A percentile compares a stretch with the other conserved stretches of the same genome.
phyloP scores from a whole-genome alignment of 805 yeast genomes.

The Metschnikowia matae region DNA sequence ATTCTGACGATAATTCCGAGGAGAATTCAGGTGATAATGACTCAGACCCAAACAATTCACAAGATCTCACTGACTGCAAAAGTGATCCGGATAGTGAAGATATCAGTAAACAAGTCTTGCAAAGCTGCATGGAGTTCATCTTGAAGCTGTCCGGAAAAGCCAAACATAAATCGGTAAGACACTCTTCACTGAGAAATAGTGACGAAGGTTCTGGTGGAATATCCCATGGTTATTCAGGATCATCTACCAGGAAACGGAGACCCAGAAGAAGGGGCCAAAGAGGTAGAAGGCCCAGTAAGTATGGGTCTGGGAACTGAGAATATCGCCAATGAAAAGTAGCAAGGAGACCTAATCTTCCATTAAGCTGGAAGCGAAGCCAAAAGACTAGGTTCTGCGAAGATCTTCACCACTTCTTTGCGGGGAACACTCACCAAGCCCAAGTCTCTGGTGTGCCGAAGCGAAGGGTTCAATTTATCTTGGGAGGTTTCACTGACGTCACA shows the following conservation, averaged over 20 bases:
- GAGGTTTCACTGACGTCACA: slow-evolving; percentile 34
- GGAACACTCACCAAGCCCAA: slow-evolving; percentile 28
- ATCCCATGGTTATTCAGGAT: neutral
- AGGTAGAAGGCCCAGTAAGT: neutral
- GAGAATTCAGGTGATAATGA: slow-evolving; percentile 1
- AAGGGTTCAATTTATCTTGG: slow-evolving; percentile 21
- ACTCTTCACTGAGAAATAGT: neutral
- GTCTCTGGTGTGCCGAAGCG: slow-evolving; percentile 21
- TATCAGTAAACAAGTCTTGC: slow-evolving; percentile 9
- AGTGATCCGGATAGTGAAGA: slow-evolving; percentile 3
- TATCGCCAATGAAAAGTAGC: neutral
- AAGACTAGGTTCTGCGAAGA: slow-evolving; percentile 4
- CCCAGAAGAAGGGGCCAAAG: slow-evolving; percentile 1
- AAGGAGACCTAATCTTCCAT: neutral
- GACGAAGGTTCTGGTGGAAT: neutral
- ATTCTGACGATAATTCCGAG: neutral
- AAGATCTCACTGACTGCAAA: neutral
- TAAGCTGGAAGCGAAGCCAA: slow-evolving; percentile 1
- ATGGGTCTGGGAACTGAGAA: neutral
- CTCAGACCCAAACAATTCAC: neutral
- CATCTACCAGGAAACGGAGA: neutral
- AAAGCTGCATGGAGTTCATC: slow-evolving; percentile 10
- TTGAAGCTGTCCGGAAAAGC: slow-evolving; percentile 4
- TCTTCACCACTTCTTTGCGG: slow-evolving; percentile 14
- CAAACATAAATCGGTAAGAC: neutral